Conservation (phyloP, 352 stramenopile species). For the Pythium insidiosum region DNA sequence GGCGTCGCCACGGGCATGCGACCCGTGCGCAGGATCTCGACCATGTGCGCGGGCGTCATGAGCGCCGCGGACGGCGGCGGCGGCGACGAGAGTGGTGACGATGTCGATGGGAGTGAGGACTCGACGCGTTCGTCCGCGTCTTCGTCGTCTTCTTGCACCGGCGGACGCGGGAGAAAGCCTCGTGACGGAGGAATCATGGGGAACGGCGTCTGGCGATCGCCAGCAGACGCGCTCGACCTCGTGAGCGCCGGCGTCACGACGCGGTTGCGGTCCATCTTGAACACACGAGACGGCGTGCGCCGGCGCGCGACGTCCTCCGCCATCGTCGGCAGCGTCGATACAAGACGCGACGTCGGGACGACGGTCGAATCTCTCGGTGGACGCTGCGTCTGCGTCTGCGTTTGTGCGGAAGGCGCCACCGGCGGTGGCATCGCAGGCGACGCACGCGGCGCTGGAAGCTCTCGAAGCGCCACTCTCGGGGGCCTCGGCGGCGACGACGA, state of each 20-base stretch:
- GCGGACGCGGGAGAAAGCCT: neutral
- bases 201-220: constrained; percentile 1
- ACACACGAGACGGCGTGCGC: constrained; percentile 34
- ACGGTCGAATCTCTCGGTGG: neutral
- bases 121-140: neutral
- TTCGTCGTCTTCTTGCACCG: neutral
- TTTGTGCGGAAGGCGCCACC: neutral
- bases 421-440: neutral
- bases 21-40: constrained; percentile 57
- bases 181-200: constrained; percentile 23
- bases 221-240: neutral
- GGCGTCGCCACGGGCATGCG: constrained; percentile 56
- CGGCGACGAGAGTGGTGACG: neutral
- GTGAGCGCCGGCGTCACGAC: constrained; percentile 36
- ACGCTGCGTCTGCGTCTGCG: too few relatives aligned
- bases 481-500: neutral
- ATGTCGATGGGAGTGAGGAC: neutral
- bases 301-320: constrained; percentile 21
- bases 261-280: constrained; percentile 64
- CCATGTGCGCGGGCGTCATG: constrained; percentile 52
- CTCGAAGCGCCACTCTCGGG: too few relatives aligned
- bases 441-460: too few relatives aligned
- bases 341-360: too few relatives aligned
- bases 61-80: constrained; percentile 16
- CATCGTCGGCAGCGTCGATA: constrained; percentile 3